These are phyloP conservation scores for Stachybotrys chartarum DNA, from an alignment of 2,329 filamentous ascomycete species.

Conservation along the genomic window DNA sequence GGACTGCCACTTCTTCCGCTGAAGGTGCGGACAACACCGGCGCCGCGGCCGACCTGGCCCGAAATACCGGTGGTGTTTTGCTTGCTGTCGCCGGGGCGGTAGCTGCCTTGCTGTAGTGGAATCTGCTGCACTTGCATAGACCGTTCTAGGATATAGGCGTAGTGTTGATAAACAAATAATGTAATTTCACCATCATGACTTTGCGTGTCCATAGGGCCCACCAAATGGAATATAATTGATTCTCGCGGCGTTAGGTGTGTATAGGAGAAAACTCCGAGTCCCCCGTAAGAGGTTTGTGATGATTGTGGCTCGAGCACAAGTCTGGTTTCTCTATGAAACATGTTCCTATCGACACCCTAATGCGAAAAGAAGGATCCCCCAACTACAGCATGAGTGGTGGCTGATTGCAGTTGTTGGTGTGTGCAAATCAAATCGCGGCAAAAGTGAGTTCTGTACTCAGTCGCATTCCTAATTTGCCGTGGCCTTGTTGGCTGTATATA, in stretches of 20 bases:
- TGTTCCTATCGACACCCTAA: neutral
- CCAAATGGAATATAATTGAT: no score
- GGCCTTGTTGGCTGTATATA: neutral
- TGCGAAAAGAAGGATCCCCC: neutral
- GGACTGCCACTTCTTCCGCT: slow-evolving; percentile 14
- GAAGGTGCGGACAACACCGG: slow-evolving; percentile 13
- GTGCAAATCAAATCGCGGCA: neutral
- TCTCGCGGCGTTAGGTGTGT: no score
- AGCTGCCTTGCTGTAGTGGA: slow-evolving; percentile 26
- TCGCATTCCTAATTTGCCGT: neutral
- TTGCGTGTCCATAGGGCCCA: neutral
- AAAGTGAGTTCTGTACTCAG: neutral
- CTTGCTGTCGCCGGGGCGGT: slow-evolving; percentile 29
- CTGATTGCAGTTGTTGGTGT: neutral
- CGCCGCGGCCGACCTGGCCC: slow-evolving; percentile 20
- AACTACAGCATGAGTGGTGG: neutral
- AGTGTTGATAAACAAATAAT: neutral
- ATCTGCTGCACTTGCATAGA: neutral
- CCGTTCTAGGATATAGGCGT: neutral
- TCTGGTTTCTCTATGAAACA: neutral
- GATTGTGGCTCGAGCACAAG: no score
- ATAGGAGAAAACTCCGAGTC: no score
- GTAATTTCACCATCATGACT: neutral
- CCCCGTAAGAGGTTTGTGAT: no score
- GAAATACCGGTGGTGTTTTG: slow-evolving; percentile 24